These are phyloP conservation scores for Nicotiana tabacum DNA, from an alignment of 257 asterid genomes.

Conservation along the genomic window DNA sequence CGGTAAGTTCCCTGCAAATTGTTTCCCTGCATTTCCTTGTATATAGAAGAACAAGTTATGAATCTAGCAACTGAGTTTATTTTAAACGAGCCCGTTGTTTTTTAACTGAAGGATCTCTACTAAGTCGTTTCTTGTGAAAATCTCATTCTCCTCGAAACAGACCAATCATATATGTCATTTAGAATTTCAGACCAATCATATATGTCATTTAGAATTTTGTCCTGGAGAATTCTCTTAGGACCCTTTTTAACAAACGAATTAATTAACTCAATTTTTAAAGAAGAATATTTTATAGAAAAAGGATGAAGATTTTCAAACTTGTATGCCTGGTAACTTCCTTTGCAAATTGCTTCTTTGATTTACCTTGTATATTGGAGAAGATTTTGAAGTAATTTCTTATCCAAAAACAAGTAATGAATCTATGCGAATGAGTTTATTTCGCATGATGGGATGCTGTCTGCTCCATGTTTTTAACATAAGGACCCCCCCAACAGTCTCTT, in stretches of 20 bases:
- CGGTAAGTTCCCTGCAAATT: slow-evolving; percentile 38
- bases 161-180: neutral
- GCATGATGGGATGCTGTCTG: neutral
- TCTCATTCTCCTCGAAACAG: slow-evolving; percentile 48
- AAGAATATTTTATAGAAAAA: too few species aligned
- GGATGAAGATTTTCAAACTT: slow-evolving; percentile 65
- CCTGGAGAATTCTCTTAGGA: too few species aligned
- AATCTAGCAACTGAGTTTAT: neutral
- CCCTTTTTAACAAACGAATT: too few species aligned
- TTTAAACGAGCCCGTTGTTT: neutral
- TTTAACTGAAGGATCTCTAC: neutral
- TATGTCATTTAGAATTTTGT: too few species aligned
- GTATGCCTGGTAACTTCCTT: slow-evolving; percentile 68
- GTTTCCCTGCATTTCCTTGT: neutral
- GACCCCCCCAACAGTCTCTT: neutral
- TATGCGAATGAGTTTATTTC: neutral
- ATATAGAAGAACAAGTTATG: neutral
- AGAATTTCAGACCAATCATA: too few species aligned
- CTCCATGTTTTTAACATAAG: neutral
- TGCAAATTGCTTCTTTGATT: neutral
- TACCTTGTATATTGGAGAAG: neutral
- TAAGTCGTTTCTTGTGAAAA: neutral
- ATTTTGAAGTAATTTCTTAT: too few species aligned
- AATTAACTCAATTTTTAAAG: too few species aligned
- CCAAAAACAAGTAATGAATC: neutral